Evolutionary conservation across 1,139 yeast genomes (phyloP).

Genomic region (Yamadazyma spencermartinsiae): DNA sequence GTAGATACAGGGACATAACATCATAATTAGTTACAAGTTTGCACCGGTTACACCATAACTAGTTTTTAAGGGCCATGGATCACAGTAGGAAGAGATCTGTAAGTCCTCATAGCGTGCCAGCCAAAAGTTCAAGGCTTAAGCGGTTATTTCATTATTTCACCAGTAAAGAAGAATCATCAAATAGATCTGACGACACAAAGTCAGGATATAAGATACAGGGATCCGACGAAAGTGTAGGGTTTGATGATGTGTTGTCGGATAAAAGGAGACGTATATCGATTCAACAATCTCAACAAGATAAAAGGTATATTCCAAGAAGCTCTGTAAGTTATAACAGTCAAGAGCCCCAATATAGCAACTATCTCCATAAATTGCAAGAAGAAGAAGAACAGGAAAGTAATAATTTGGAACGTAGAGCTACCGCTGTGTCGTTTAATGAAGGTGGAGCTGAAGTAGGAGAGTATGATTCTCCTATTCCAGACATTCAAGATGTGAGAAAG

Average conservation of each 20-base stretch:
- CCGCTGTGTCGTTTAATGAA: slow-evolving; percentile 10
- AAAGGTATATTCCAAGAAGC: slow-evolving; percentile 27
- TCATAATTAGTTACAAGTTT: background rate
- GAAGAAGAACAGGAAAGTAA: slow-evolving; percentile 27
- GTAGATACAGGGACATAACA: too few relatives aligned
- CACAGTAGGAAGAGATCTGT: slow-evolving; percentile 16
- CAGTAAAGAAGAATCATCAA: background rate
- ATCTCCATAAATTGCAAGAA: slow-evolving; percentile 23
- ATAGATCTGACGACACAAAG: background rate
- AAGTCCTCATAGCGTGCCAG: slow-evolving; percentile 16
- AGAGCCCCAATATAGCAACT: slow-evolving; percentile 28
- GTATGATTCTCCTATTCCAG: slow-evolving; percentile 22
- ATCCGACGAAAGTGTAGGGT: background rate
- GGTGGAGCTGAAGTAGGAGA: slow-evolving; percentile 7
- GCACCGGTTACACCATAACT: too few relatives aligned
- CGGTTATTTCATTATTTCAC: slow-evolving; percentile 1
- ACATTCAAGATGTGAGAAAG: slow-evolving; percentile 17
- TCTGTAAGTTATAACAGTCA: slow-evolving; percentile 18
- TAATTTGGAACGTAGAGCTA: slow-evolving; percentile 33
- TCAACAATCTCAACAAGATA: slow-evolving; percentile 21
- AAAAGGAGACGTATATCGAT: slow-evolving; percentile 34
- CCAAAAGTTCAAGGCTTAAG: background rate
- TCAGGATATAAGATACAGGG: background rate
- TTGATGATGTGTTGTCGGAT: slow-evolving; percentile 24
- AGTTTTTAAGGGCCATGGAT: background rate